Base-by-base conservation (phyloP, 257 asterid species). In the Nicotiana sylvestris region DNA sequence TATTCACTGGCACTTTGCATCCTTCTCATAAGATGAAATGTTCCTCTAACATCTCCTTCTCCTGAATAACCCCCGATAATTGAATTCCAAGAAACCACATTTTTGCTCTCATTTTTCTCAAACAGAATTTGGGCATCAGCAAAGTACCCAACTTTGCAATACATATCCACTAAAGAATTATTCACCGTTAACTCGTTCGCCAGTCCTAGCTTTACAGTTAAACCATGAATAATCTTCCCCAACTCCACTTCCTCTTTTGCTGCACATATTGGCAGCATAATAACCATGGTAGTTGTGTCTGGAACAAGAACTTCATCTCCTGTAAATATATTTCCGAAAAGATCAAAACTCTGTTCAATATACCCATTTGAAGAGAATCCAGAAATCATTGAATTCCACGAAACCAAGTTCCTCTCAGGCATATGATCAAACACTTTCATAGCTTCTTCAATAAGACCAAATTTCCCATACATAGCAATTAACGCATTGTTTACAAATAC, bases 51-150 rank as follows among this genome's bases (percentile, higher is more conserved):
- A 84, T 81, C 77, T 49, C 87, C 87, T 62, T 65, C 49, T 53
- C 86, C 83, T n/a, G 86, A 77, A 82, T 76, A 87, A 68, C 83
- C 86, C 53, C 87, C 83, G 21, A 87, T 87, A 12, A 87, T 81
- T 3, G 89, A 82, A 77, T 87, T 87, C 89, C 89, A 87, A 58
- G 89, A 78, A 33, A 87, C 88, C 25, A 82, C 81, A 80, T 74
- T 87, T 82, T 76, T 87, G 37, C 56, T 46, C 27, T 49, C 81
- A 80, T 81, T 80, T 51, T 21, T 62, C 55, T 80, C 74, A 66
- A 87, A 85, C 69, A 82, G 37, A 35, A 79, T 16, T 32, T 17
- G 82, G 21, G 89, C 88, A 65, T 87, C 85, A 82, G 21, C 51
- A 16, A 82, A 83, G 65, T 18, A 46, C n/a, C 88, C 87, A 82